Base-by-base conservation (phyloP, 2,329 filamentous ascomycete species). In the Aspergillus bombycis region DNA sequence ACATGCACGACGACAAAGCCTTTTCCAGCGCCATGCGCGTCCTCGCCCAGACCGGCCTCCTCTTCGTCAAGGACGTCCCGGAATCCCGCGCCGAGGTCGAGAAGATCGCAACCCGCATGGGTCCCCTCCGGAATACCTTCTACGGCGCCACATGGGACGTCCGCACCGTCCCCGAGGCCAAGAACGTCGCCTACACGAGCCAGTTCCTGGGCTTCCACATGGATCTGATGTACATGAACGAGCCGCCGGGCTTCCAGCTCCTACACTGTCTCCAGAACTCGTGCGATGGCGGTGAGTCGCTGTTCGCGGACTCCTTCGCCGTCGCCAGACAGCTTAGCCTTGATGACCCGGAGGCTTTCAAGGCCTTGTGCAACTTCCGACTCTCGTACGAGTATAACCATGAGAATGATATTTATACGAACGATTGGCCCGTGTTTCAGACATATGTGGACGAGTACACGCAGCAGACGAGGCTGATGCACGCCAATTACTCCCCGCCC, bases 61-160 rank as follows among this genome's bases (percentile, higher is more conserved):
- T 97, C 19, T 92, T 96, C 76, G 77, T 98, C 32, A 87, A 85
- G 56, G 85, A 87, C 64, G 89, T 97, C 7, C 94, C 94, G 0
- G 81, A 88, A 11, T 85, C 86, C 19, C 86, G 90, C 65, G 78
- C 83, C 1, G 84, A 88, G 5, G 90, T 97, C 5, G 84, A 86
- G 45, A 79, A 83, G 26, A 88, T 98, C 62, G 91, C 89, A 2
- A 82, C 83, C 4, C 86, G 89, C 58, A 91, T 98, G 63, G 94
- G 93, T 1, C 86, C 86, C 38, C 80, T 97, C 30, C 91, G 93
- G 72, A 89, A 93, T 70, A 95, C 94, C 9, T 95, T 98, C 74
- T 98, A 98, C 77, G 95, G 95, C 48, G 83, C 85, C 69, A 96
- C 93, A 0, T 98, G 94, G 88, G 91, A 97, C 77, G 94, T 98